Evolutionary conservation across 371 early-diverging fungal species (phyloP).

Genomic region (Synchytrium microbalum): DNA sequence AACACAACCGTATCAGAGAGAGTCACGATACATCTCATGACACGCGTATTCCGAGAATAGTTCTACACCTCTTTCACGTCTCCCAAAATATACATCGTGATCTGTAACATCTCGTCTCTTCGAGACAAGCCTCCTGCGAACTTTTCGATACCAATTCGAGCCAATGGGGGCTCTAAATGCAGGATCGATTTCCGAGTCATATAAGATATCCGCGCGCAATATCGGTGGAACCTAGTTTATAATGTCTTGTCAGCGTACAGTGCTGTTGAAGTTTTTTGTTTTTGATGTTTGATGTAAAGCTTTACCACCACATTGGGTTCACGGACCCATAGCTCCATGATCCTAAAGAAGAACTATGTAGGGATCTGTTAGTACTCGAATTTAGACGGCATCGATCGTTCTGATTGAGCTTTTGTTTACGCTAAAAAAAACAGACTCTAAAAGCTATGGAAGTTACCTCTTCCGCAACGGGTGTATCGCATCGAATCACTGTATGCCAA

Average conservation of each 20-base stretch:
- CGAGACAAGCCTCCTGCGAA: neutral
- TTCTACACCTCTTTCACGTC: neutral
- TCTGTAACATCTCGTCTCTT: neutral
- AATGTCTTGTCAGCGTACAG: no score
- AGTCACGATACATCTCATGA: no score
- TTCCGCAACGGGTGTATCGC: neutral
- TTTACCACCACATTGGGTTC: no score
- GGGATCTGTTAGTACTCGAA: no score
- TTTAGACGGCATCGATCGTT: no score
- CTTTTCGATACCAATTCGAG: neutral
- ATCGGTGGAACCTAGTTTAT: slow-evolving; percentile 2
- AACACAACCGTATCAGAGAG: neutral
- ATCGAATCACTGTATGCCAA: neutral
- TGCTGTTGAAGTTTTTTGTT: no score
- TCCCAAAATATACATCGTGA: neutral
- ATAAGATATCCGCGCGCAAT: neutral
- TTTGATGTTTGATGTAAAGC: no score
- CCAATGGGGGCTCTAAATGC: neutral
- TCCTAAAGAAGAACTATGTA: no score
- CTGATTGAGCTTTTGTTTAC: no score
- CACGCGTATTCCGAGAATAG: neutral
- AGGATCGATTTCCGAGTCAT: slow-evolving; percentile 1
- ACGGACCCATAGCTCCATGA: no score
- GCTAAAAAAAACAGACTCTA: no score
- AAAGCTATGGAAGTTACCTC: no score